Conservation (phyloP, 257 asterid genomes). For the Gentiana macrophylla region DNA sequence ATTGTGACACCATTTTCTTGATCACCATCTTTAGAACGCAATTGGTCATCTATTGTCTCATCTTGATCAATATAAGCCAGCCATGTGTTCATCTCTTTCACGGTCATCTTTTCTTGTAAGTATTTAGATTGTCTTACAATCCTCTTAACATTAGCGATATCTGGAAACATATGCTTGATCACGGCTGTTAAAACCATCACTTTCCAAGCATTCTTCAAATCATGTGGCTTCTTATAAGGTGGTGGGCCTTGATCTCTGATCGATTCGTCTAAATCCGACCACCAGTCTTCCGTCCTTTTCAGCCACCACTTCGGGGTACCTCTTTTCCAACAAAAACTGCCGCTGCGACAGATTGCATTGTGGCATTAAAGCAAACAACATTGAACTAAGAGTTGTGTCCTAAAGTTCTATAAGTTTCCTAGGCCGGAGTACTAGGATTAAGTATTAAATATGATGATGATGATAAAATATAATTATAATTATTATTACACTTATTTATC, state of each 20-base stretch:
- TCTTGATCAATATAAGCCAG: slow-evolving; percentile 5
- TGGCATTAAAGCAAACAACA: slow-evolving; percentile 60
- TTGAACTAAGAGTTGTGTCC: slow-evolving; percentile 59
- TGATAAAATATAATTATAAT: slow-evolving; percentile 26
- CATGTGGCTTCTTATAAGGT: slow-evolving; percentile 59
- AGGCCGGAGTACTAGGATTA: too few species aligned
- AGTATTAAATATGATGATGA: too few species aligned
- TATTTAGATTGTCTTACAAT: slow-evolving; percentile 60
- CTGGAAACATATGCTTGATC: slow-evolving; percentile 83
- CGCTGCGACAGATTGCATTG: slow-evolving; percentile 68
- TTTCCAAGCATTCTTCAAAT: slow-evolving; percentile 65
- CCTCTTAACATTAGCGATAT: slow-evolving; percentile 62
- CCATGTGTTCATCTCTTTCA: slow-evolving; percentile 83
- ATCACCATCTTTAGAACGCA: too few species aligned
- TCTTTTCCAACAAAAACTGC: slow-evolving; percentile 51
- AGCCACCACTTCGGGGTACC: slow-evolving; percentile 78
- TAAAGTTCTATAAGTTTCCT: slow-evolving; percentile 25
- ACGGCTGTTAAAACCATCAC: slow-evolving; percentile 63
- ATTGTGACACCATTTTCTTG: too few species aligned
- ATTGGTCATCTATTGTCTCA: too few species aligned
- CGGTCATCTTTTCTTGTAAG: slow-evolving; percentile 91
- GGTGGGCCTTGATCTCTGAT: slow-evolving; percentile 33
- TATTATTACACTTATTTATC: slow-evolving; percentile 26
- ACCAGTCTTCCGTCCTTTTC: slow-evolving; percentile 63
- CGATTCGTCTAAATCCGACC: slow-evolving; percentile 37